Percentiles rank a stretch among this genome's conserved stretches.
Evolutionary conservation across 2,329 filamentous ascomycete genomes (phyloP).

Genomic region (Colletotrichum cordylinicola): DNA sequence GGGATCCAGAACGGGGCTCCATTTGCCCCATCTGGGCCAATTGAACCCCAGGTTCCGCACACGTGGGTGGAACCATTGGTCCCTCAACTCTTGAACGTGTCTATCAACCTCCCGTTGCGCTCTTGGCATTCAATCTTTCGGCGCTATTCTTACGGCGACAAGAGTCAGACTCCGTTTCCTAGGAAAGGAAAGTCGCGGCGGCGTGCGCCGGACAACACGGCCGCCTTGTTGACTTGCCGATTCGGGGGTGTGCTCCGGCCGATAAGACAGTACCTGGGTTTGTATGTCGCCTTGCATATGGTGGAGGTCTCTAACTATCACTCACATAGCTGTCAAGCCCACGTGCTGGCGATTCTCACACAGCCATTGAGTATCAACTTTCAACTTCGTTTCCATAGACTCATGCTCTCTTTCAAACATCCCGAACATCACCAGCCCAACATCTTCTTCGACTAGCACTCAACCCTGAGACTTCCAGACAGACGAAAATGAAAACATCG

Average conservation of each 20-base stretch:
- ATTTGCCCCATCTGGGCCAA: not conserved
- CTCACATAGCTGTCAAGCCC: not conserved
- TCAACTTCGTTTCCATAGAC: not conserved
- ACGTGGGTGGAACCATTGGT: conserved; percentile 14
- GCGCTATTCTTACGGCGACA: not conserved
- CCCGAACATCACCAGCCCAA: not conserved
- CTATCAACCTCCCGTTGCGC: not conserved
- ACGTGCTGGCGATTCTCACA: not conserved
- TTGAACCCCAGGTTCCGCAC: conserved; percentile 6
- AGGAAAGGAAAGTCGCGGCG: not conserved
- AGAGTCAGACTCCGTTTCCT: not conserved
- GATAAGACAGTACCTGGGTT: not conserved
- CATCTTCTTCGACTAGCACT: not conserved
- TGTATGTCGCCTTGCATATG: no score
- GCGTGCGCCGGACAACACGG: not conserved
- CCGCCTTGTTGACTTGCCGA: not conserved
- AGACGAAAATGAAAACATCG: not conserved
- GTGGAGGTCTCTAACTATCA: not conserved
- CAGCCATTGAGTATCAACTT: not conserved
- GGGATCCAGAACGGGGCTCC: not conserved
- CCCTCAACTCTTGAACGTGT: not conserved
- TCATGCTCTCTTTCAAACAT: not conserved
- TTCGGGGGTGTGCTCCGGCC: not conserved
- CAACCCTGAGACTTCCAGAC: not conserved
- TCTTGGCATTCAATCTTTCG: not conserved